A percentile compares a stretch with the other conserved stretches of the same genome.
phyloP scores from a whole-genome alignment of 371 early-diverging fungal species.

The Syncephalastrum racemosum region DNA sequence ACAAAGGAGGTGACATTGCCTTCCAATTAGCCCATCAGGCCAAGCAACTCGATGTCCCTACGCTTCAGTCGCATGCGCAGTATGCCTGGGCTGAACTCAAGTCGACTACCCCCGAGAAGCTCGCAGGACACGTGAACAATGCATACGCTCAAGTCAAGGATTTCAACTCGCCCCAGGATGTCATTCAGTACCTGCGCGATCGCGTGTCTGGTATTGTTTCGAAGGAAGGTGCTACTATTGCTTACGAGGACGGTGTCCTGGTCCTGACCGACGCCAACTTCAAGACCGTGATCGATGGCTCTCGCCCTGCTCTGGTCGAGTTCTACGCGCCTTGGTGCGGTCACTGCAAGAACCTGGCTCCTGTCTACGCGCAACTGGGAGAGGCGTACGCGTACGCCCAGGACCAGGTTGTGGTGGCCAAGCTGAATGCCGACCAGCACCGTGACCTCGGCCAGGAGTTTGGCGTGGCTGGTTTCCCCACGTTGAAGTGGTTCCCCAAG shows the following conservation, averaged over 20 bases:
- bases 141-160: constrained; percentile 60
- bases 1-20: constrained; percentile 56
- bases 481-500: constrained; percentile 92
- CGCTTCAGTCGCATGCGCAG: constrained; percentile 44
- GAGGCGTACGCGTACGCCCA: constrained; percentile 69
- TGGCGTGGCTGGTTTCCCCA: constrained; percentile 86
- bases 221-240: constrained; percentile 7
- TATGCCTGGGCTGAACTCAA: constrained; percentile 30
- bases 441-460: constrained; percentile 73
- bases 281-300: constrained; percentile 74
- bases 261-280: constrained; percentile 84
- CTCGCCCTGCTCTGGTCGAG: constrained; percentile 90
- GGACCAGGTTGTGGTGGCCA: constrained; percentile 82
- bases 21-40: constrained; percentile 54
- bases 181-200: constrained; percentile 43
- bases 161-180: constrained; percentile 45
- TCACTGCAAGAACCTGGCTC: constrained; percentile 91
- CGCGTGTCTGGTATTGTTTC: constrained; percentile 24
- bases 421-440: constrained; percentile 88
- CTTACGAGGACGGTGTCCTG: constrained; percentile 36
- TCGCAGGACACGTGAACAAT: constrained; percentile 52
- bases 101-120: constrained; percentile 41
- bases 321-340: constrained; percentile 96
- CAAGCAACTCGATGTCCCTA: constrained; percentile 43
- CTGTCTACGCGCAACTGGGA: constrained; percentile 81